Conservation (phyloP, 371 early-diverging fungal species). For the Thermomucor indicae-seudaticae region DNA sequence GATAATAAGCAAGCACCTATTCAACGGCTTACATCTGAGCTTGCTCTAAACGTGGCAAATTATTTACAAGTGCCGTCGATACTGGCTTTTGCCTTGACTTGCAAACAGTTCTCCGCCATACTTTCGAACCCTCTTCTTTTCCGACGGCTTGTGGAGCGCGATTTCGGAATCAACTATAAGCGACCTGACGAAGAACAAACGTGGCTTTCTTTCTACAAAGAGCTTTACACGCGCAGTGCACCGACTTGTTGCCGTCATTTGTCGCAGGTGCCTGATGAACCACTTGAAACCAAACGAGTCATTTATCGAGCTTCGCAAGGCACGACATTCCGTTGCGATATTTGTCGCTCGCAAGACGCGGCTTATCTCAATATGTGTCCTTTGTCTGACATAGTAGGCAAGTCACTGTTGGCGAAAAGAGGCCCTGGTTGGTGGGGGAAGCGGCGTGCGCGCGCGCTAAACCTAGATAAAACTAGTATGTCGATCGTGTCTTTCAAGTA, state of each 20-base stretch:
- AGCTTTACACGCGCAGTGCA: conserved; percentile 1
- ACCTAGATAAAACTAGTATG: conserved; percentile 11
- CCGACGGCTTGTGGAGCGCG: conserved; percentile 25
- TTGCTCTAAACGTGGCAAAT: conserved; percentile 18
- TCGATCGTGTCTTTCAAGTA: conserved; percentile 14
- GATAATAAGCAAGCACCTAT: conserved; percentile 14
- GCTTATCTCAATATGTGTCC: conserved; percentile 19
- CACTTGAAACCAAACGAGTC: conserved; percentile 22
- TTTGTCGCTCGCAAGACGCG: conserved; percentile 20
- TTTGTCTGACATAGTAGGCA: conserved; percentile 20
- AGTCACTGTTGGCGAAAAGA: background rate
- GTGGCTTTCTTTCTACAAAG: conserved; percentile 21
- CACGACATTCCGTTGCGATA: conserved; percentile 16
- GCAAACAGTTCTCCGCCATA: conserved; percentile 17
- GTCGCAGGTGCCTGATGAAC: conserved; percentile 9
- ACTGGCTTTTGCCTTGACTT: conserved; percentile 17
- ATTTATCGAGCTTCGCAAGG: conserved; percentile 9
- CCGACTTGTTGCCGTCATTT: conserved; percentile 13
- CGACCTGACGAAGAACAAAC: conserved; percentile 14
- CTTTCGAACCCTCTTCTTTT: conserved; percentile 25
- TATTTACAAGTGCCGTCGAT: conserved; percentile 20
- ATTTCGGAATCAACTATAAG: conserved; percentile 29
- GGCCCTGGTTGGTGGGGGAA: too few relatives aligned
- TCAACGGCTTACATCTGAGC: conserved; percentile 23
- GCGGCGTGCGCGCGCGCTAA: too few relatives aligned